Evolutionary conservation across 768 basidiomycete genomes (phyloP), one percentile per base, ranked within the genome.

Genomic region (Tricholoma matsutake): DNA sequence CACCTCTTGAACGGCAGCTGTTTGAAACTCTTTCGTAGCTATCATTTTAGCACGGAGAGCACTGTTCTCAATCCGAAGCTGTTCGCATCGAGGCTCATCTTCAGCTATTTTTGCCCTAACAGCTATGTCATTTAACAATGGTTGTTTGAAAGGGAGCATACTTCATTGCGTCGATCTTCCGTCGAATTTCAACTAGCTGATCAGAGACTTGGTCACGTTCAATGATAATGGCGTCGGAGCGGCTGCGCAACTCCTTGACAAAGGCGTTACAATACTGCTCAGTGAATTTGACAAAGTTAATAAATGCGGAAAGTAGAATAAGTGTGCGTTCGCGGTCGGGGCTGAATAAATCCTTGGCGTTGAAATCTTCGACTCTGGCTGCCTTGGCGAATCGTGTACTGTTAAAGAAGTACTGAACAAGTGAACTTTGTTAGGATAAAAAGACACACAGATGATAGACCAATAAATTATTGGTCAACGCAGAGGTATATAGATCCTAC

Each of bases 261-360:
- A 89, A 86, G 2, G 80, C 72, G 41, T 83, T 79, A 65, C 86
- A 87, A 61, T 77, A 79, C 65, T 92, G 89, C 65, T 88, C 90
- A 13, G 86, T 87, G 72, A 95, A 96, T 73, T 92, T 93, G 73
- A 94, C 85, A 71, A 96, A 93, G 75, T 97, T 97, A 78, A 96
- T 92, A 65, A 96, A 90, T 2, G 90, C 93, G 35, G 92, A 92
- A 63, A 97, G 83, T 41, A 91, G 78, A 56, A 83, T 79, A 29
- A 88, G 81, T 0, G 93, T 91, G 29, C 95, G 86, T 43, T 87
- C 83, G 28, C 85, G 76, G 7, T 92, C 88, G 1, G 95, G 95
- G 51, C 78, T 80, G 58, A 80, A 79, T 16, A 96, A 72, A 64
- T 97, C 95, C 64, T 79, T 84, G 57, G 90, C 77, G 63, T 81